Base-by-base conservation (phyloP, 345 rosid genomes). In the Bretschneidera sinensis region DNA sequence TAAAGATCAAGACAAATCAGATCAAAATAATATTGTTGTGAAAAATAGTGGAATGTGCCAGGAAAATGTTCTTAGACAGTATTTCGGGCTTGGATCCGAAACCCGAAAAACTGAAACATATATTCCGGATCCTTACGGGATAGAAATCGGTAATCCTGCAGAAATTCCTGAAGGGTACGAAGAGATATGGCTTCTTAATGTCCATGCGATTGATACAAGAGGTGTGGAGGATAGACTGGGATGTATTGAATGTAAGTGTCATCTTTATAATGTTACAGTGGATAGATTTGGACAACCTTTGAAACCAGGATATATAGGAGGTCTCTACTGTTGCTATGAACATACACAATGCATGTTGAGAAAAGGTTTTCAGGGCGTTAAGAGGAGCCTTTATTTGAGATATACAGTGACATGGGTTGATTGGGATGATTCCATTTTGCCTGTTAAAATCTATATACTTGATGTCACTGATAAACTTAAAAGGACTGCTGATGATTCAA, bases 131-230 rank as follows among this genome's bases (percentile, higher is more conserved):
- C 98, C 97, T 62, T 89, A 82, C 21, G 98, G 91, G 4, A 81
- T 92, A 39, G 94, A 87, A 65, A 53, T 92, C 23, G 91, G 82
- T 24, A 84, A 82, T 62, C 94, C 88, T 17, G 70, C 63, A n/a
- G 85, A 79, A 39, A 77, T 63, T 57, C 96, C 97, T 53, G 72
- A 62, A 2, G 98, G 97, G 5, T 80, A 76, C 56, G 84, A 82
- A 63, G 88, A 87, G 69, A 66, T 61, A 65, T 89, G 98, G 97
- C 0, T 80, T 67, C 81, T 92, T 20, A 89, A 89, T 68, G 76
- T 89, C 47, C 96, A 92, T 33, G 97, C 97, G 0, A 92, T 92
- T 21, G 97, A 92, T 70, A 87, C 96, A 0, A 72, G 94, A 21
- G 97, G 96, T 10, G 97, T 74, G 17, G 84, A 72, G 51, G 91